Evolutionary conservation across 163 green algal genomes (phyloP), one percentile per base, ranked within the genome.

Genomic region (Scenedesmus sp.): DNA sequence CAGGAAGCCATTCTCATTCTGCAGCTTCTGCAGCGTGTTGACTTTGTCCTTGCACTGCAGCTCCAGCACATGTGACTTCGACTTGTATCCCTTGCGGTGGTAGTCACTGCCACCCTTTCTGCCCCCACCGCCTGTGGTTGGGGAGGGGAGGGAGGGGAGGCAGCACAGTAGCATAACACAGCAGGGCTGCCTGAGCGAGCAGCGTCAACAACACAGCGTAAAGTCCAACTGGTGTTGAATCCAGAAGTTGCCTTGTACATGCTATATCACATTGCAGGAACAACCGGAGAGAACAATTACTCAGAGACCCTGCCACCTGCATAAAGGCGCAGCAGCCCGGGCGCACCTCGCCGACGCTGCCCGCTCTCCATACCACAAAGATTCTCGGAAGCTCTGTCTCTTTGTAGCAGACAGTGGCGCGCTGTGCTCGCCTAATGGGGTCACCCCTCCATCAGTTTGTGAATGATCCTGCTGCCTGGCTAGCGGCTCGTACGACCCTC

Each of bases 61-160:
- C 68, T 89, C 85, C 35, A 89, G 59, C 10, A 83, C 73, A 51
- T 89, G 85, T 4, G 42, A 73, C 49, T 89, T 89, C 2, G 59
- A 83, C 68, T 89, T 89, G 46, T 89, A 89, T 26, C 85, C 85
- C 44, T 89, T 89, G 18, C 85, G 51, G 26, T 51, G 30, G 73
- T 83, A 83, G 15, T 89, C 85, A 65, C 35, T 53, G 78, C 40
- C 42, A 51, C 65, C 44, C 46, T 89, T 89, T 10, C 85, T 51
- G 65, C 65, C 30, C 24, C 65, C 65, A 40, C 65, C 65, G 30
- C 65, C 65, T 76, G 65, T 40, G 4, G 20, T 20, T 70, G 56
- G 30, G 22, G 2, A 22, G 30, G 30, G 65, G 9, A 76, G 65
- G 2, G 65, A 22, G 24, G 9, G 4, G 30, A 18, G 65, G 65